A percentile compares a stretch with the other conserved stretches of the same genome.
Evolutionary conservation across 2,329 filamentous ascomycete genomes (phyloP).

Genomic region (Penicillium sp.): DNA sequence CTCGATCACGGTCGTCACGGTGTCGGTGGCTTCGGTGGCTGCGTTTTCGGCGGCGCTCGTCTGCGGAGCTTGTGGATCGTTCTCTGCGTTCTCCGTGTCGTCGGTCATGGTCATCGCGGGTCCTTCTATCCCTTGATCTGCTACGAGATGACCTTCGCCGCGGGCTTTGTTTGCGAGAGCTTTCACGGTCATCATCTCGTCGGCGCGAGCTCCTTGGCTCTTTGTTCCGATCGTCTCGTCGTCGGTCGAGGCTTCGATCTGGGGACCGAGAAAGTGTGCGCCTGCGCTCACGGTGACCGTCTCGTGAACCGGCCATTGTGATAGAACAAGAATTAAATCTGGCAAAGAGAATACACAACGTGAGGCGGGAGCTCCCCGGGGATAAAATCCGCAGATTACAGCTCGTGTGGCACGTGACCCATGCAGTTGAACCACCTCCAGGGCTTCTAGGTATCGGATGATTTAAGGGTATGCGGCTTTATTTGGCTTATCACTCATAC

Average conservation of each 20-base stretch:
- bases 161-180: conserved; percentile 27
- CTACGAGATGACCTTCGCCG: conserved; percentile 28
- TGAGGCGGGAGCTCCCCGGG: neutral
- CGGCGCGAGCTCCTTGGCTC: conserved; percentile 24
- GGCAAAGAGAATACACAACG: neutral
- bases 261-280: conserved; percentile 22
- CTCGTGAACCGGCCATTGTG: conserved; percentile 28
- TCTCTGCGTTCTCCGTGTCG: conserved; percentile 26
- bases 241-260: conserved; percentile 22
- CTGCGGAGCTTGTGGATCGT: conserved; percentile 20
- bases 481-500: too few species aligned
- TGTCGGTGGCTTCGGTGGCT: conserved; percentile 29
- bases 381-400: neutral
- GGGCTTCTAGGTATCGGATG: neutral
- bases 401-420: neutral
- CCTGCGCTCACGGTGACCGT: conserved; percentile 22
- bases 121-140: conserved; percentile 22
- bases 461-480: neutral
- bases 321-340: neutral
- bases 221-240: conserved; percentile 18
- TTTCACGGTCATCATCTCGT: conserved; percentile 26
- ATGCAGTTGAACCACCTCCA: neutral
- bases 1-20: conserved; percentile 21
- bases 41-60: conserved; percentile 29
- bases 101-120: conserved; percentile 22